Evolutionary conservation across 1,284 basidiomycete species (phyloP), one percentile per base, ranked within the genome.

Genomic region (Sporisorium exsertum): DNA sequence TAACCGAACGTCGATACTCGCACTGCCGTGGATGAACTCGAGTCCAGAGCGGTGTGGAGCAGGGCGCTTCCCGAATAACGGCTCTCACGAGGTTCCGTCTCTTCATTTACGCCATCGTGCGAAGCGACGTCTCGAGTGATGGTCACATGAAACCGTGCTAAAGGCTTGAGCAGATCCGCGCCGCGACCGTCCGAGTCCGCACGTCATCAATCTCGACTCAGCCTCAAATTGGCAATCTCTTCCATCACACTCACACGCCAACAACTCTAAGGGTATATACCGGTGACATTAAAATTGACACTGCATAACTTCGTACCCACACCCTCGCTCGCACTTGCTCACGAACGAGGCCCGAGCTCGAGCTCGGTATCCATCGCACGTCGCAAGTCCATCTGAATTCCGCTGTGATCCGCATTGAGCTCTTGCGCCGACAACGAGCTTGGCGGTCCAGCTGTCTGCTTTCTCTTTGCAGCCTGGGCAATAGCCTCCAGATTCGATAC

Each of bases 401-500:
- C 72, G 32, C 66, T 75, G 40, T 75, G 72, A 58, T 71, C 61
- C 12, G 63, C 72, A 50, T 75, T 75, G 35, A 75, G 64, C 56
- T 75, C 63, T 45, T 71, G 72, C 26, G 72, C 72, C n/a, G 60
- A 67, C 20, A 75, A 37, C 3, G 57, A 59, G 46, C 60, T 75
- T 0, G 67, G 72, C 10, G 59, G 72, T 0, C 58, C 67, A 7
- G 40, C 64, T 2, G 49, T 55, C 59, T 74, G 62, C 57, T 66
- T 65, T 27, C 64, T 51, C 45, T 66, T 70, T 2, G 72, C 72
- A 12, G 66, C 64, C 54, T 55, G 47, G n/a, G 56, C 66, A 49
- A 75, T 75, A 1, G 72, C 72, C 9, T 75, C 64, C 15, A 76
- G 61, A 24, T 76, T 76, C 20, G 68, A 72, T 8, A 76, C 68